A percentile compares a stretch with the other conserved stretches of the same genome.
Evolutionary conservation across 257 asterid genomes (phyloP).

Genomic region (Petunia axillaris): DNA sequence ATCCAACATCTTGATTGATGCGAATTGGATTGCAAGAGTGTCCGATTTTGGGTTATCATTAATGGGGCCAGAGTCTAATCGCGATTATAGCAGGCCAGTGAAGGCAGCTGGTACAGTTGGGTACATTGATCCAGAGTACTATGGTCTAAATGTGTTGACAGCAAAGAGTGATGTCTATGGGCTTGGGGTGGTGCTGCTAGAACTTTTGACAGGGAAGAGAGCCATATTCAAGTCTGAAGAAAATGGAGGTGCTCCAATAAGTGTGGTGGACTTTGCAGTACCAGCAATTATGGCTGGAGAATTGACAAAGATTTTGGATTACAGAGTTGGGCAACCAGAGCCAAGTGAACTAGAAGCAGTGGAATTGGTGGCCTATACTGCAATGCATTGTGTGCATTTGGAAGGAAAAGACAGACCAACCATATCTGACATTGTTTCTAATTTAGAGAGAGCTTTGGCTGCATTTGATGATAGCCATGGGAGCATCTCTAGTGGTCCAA

Average conservation of each 20-base stretch:
- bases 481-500: slow-evolving; percentile 71
- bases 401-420: slow-evolving; percentile 87
- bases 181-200: slow-evolving; percentile 73
- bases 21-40: slow-evolving; percentile 68
- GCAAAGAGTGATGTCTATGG: slow-evolving; percentile 91
- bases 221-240: slow-evolving; percentile 64
- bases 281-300: slow-evolving; percentile 69
- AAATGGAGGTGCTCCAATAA: slow-evolving; percentile 50
- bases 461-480: slow-evolving; percentile 78
- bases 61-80: slow-evolving; percentile 60
- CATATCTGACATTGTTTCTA: slow-evolving; percentile 72
- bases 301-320: slow-evolving; percentile 51
- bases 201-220: slow-evolving; percentile 72
- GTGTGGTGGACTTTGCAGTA: slow-evolving; percentile 76
- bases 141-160: slow-evolving; percentile 70
- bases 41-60: slow-evolving; percentile 85
- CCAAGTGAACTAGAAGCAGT: slow-evolving; percentile 70
- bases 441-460: slow-evolving; percentile 76
- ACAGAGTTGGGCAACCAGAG: slow-evolving; percentile 61
- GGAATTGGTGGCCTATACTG: slow-evolving; percentile 82
- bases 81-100: slow-evolving; percentile 42
- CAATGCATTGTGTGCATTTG: slow-evolving; percentile 83
- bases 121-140: slow-evolving; percentile 83
- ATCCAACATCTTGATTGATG: slow-evolving; percentile 75
- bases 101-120: slow-evolving; percentile 86